Evolutionary conservation across 345 rosid species (phyloP).

Genomic region (Gossypium stocksii): DNA sequence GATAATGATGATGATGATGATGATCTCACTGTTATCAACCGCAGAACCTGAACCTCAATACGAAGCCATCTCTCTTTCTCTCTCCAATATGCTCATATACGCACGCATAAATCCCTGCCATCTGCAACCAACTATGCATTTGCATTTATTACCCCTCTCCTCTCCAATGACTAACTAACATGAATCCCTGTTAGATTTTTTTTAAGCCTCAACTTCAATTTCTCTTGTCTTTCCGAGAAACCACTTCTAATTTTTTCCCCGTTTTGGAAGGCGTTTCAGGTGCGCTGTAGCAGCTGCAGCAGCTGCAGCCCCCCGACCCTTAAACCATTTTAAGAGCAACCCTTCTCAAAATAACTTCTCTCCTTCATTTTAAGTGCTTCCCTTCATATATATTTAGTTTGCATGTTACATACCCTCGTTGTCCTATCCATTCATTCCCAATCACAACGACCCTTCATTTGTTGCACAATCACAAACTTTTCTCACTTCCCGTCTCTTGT

Average conservation of each 20-base stretch:
- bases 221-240: conserved; percentile 4
- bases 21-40: conserved; percentile 17
- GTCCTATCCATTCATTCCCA: neutral
- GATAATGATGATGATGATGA: neutral
- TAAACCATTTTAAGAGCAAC: conserved; percentile 14
- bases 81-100: conserved; percentile 19
- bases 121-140: conserved; percentile 21
- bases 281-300: neutral
- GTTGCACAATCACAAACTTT: neutral
- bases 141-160: conserved; percentile 6
- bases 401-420: conserved; percentile 1
- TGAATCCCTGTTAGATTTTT: neutral
- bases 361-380: conserved; percentile 40
- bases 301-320: neutral
- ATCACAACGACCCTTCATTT: neutral
- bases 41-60: neutral
- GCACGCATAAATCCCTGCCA: conserved; percentile 44
- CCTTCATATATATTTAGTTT: conserved; percentile 28
- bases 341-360: neutral
- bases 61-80: neutral
- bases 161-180: neutral
- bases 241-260: neutral
- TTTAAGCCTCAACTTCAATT: neutral
- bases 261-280: conserved; percentile 22
- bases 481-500: neutral